Evolutionary conservation across 1,284 basidiomycete species (phyloP).

Genomic region (Heterobasidion occidentale): DNA sequence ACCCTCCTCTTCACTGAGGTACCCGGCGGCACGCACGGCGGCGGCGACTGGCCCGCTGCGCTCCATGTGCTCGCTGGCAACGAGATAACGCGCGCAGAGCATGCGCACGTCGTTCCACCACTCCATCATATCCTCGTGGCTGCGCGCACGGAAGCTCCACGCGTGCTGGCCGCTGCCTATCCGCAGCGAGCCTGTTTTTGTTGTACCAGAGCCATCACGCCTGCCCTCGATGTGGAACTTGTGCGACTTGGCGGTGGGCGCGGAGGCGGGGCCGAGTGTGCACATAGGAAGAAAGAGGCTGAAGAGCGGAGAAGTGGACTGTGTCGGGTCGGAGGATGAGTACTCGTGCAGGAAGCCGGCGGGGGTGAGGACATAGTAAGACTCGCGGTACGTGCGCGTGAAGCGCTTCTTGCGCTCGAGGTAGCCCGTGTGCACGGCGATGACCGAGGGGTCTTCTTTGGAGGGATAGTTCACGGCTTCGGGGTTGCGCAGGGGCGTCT

Average conservation of each 20-base stretch:
- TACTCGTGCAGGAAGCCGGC: conserved; percentile 96
- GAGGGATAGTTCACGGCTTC: conserved; percentile 82
- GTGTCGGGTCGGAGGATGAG: conserved; percentile 69
- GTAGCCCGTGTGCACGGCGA: conserved; percentile 85
- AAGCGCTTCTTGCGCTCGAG: conserved; percentile 97
- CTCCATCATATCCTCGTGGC: conserved; percentile 98
- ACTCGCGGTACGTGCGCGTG: conserved; percentile 84
- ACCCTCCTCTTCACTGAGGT: conserved; percentile 72
- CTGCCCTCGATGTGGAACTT: conserved; percentile 97
- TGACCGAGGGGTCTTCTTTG: conserved; percentile 88
- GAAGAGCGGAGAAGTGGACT: conserved; percentile 69
- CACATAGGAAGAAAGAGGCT: conserved; percentile 92
- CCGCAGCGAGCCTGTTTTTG: conserved; percentile 46
- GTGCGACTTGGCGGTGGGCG: conserved; percentile 67
- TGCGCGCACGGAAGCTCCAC: conserved; percentile 88
- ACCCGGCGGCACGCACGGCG: conserved; percentile 86
- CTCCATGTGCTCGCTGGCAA: conserved; percentile 92
- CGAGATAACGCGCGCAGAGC: conserved; percentile 93
- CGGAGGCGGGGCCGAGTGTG: conserved; percentile 91
- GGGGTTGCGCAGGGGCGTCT: conserved; percentile 85
- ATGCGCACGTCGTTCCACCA: conserved; percentile 99
- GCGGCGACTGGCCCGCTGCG: conserved; percentile 89
- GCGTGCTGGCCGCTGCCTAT: conserved; percentile 48
- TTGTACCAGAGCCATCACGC: conserved; percentile 72
- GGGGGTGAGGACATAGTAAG: conserved; percentile 91